Conservation (phyloP, 768 basidiomycete genomes). For the Xanthoconium stramineum region DNA sequence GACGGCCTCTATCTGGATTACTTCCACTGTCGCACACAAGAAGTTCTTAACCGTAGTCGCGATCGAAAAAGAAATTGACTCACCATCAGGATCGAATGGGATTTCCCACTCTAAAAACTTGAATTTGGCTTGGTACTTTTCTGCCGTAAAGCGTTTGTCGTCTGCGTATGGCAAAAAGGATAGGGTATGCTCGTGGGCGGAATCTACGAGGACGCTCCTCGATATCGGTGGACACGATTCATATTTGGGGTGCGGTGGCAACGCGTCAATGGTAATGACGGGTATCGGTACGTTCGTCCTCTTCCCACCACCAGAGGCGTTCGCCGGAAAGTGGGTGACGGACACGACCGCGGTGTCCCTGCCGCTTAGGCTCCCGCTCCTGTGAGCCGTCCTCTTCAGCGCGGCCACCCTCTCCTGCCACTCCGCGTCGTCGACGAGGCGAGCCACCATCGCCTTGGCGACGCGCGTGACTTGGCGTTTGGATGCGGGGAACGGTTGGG, state of each 20-base stretch:
- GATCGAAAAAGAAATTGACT: conserved; percentile 15
- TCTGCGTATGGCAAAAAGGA: conserved; percentile 49
- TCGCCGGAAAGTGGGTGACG: conserved; percentile 9
- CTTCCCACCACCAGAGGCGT: not conserved
- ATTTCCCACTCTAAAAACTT: conserved; percentile 34
- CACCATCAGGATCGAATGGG: conserved; percentile 49
- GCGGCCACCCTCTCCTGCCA: not conserved
- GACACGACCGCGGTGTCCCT: not conserved
- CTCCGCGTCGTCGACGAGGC: conserved; percentile 1
- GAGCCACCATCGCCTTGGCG: conserved; percentile 8
- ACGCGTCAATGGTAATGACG: conserved; percentile 12
- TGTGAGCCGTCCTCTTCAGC: not conserved
- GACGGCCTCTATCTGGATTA: conserved; percentile 46
- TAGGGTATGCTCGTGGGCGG: not conserved
- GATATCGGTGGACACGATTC: conserved; percentile 46
- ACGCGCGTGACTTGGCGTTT: conserved; percentile 10
- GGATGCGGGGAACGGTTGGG: conserved; percentile 10
- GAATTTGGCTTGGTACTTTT: conserved; percentile 29
- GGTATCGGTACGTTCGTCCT: conserved; percentile 10
- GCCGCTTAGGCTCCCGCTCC: too few relatives aligned
- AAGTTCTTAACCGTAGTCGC: not conserved
- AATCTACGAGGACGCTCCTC: conserved; percentile 26
- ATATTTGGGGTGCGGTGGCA: conserved; percentile 34
- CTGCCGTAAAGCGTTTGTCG: conserved; percentile 36
- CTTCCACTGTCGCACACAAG: conserved; percentile 36